phyloP scores from a whole-genome alignment of 2,329 filamentous ascomycete genomes.

The Raffaelea albimanens region DNA sequence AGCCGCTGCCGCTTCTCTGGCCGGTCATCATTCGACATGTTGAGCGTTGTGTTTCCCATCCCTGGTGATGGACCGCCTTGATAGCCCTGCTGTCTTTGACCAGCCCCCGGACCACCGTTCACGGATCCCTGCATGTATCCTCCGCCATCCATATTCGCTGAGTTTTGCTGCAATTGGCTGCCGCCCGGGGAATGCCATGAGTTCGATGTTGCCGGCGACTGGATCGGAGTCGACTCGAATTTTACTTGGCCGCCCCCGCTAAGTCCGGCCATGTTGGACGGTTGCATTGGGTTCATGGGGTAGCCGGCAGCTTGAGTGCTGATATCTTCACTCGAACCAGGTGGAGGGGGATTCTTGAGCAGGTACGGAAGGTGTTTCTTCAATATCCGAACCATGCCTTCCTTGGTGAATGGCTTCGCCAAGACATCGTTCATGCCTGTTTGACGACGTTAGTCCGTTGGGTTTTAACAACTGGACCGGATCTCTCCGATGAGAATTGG shows the following conservation, averaged over 20 bases:
- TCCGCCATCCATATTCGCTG: slow-evolving; percentile 35
- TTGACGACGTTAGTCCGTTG: background rate
- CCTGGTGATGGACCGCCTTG: slow-evolving; percentile 15
- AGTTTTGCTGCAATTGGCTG: slow-evolving; percentile 37
- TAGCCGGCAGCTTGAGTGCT: slow-evolving; percentile 12
- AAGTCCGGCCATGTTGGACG: too few species aligned
- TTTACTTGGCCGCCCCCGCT: slow-evolving; percentile 30
- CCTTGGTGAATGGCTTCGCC: slow-evolving; percentile 91
- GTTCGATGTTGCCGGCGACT: slow-evolving; percentile 37
- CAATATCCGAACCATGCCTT: slow-evolving; percentile 74
- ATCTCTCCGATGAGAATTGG: too few species aligned
- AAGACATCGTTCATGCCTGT: slow-evolving; percentile 95
- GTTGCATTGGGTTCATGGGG: slow-evolving; percentile 16
- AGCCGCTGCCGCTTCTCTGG: slow-evolving; percentile 45
- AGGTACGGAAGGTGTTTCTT: slow-evolving; percentile 83
- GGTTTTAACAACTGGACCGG: background rate
- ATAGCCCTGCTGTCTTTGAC: slow-evolving; percentile 14
- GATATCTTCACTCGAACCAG: slow-evolving; percentile 24
- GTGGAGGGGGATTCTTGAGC: slow-evolving; percentile 52
- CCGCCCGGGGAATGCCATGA: slow-evolving; percentile 40
- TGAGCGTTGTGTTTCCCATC: slow-evolving; percentile 20
- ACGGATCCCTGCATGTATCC: slow-evolving; percentile 35
- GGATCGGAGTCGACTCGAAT: slow-evolving; percentile 46
- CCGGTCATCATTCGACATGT: slow-evolving; percentile 27
- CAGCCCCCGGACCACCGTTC: slow-evolving; percentile 23